phyloP scores from a whole-genome alignment of 192 early-diverging fungal species.

The Coemansia asiatica region DNA sequence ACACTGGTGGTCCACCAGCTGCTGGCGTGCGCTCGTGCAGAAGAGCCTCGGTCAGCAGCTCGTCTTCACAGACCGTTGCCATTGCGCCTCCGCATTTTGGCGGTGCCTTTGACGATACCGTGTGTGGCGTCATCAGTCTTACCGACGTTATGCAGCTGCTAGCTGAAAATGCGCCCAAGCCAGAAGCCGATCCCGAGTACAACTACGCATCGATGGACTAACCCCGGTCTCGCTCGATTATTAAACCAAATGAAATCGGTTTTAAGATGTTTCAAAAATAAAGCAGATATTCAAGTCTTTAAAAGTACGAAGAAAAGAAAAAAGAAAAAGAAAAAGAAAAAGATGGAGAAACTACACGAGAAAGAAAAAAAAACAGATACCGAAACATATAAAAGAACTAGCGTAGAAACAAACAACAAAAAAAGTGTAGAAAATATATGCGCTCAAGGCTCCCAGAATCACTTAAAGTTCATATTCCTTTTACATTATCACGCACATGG shows the following conservation, averaged over 20 bases:
- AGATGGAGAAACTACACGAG: background rate
- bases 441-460: too few relatives aligned
- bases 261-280: background rate
- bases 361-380: background rate
- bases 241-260: background rate
- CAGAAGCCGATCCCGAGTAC: constrained; percentile 21
- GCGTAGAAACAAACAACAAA: background rate
- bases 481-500: constrained; percentile 46
- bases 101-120: constrained; percentile 38
- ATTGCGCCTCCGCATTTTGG: constrained; percentile 25
- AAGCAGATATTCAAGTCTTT: background rate
- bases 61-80: constrained; percentile 41
- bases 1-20: background rate
- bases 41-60: constrained; percentile 36
- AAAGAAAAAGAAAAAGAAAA: background rate
- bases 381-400: constrained; percentile 9
- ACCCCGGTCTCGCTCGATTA: background rate
- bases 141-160: constrained; percentile 76
- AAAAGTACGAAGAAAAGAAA: background rate
- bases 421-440: background rate
- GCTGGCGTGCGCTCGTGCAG: background rate
- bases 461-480: too few relatives aligned
- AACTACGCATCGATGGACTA: constrained; percentile 53
- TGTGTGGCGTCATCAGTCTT: constrained; percentile 71
- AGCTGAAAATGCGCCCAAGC: constrained; percentile 38